phyloP scores from a whole-genome alignment of 805 yeast genomes.

The Sugiyamaella qingdaonensis region DNA sequence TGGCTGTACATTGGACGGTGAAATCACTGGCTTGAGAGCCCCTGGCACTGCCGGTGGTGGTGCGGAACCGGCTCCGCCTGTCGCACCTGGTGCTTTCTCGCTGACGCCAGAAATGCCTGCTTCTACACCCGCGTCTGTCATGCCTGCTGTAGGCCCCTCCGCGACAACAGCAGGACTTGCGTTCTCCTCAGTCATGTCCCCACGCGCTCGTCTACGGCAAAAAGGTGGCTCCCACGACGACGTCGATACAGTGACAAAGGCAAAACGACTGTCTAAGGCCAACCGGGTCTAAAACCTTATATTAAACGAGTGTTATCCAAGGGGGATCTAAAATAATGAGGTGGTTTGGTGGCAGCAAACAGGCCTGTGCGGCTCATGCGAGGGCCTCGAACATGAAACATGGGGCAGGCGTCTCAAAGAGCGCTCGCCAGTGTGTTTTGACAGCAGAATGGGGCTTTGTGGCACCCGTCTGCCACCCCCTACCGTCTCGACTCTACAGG shows the following conservation, averaged over 20 bases:
- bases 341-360: neutral
- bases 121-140: neutral
- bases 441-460: neutral
- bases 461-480: too few species aligned
- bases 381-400: neutral
- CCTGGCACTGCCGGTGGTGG: too few species aligned
- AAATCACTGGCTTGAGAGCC: too few species aligned
- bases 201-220: too few species aligned
- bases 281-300: neutral
- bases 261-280: too few species aligned
- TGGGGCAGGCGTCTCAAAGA: conserved; percentile 1
- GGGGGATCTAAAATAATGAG: neutral
- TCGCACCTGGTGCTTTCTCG: neutral
- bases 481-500: neutral
- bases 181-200: neutral
- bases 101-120: neutral
- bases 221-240: neutral
- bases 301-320: conserved; percentile 1
- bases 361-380: neutral
- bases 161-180: neutral
- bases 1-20: too few species aligned
- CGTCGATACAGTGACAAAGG: too few species aligned
- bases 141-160: neutral
- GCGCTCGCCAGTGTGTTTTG: neutral
- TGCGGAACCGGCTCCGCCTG: neutral